A percentile compares a stretch with the other conserved stretches of the same genome.
Conservation (phyloP, 108 stramenopile genomes). For the Chaetoceros muelleri region DNA sequence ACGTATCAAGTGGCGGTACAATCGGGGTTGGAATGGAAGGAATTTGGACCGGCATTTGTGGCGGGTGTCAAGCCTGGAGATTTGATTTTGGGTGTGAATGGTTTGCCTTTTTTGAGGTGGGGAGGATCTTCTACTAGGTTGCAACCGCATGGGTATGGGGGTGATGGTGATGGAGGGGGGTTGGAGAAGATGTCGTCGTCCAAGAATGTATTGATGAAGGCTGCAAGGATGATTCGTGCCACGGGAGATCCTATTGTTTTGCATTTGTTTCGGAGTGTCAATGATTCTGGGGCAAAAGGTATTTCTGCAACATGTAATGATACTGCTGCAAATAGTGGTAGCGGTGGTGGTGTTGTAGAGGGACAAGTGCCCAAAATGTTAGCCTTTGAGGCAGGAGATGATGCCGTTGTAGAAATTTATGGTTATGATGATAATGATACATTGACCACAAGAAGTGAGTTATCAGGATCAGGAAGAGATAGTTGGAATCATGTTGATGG, state of each 20-base stretch:
- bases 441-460: background rate
- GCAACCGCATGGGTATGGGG: too few species aligned
- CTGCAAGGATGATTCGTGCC: constrained; percentile 19
- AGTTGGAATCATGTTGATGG: background rate
- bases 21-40: constrained; percentile 2
- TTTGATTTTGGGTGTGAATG: constrained; percentile 64
- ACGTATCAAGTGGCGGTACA: background rate
- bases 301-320: too few species aligned
- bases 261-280: constrained; percentile 29
- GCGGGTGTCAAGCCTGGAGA: constrained; percentile 54
- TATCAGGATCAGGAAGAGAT: constrained; percentile 1
- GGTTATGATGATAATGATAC: background rate
- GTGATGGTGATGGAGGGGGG: background rate
- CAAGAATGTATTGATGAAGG: constrained; percentile 5
- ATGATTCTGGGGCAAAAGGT: too few species aligned
- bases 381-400: constrained; percentile 1
- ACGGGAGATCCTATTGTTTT: constrained; percentile 40
- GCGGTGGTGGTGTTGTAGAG: too few species aligned
- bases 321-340: too few species aligned
- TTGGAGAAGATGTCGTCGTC: background rate
- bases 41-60: constrained; percentile 31
- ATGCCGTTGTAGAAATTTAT: background rate
- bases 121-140: constrained; percentile 5
- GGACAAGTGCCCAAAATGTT: background rate
- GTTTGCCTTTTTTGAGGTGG: constrained; percentile 30